phyloP scores from a whole-genome alignment of 208 protist genomes.

The Crithidia thermophila region DNA sequence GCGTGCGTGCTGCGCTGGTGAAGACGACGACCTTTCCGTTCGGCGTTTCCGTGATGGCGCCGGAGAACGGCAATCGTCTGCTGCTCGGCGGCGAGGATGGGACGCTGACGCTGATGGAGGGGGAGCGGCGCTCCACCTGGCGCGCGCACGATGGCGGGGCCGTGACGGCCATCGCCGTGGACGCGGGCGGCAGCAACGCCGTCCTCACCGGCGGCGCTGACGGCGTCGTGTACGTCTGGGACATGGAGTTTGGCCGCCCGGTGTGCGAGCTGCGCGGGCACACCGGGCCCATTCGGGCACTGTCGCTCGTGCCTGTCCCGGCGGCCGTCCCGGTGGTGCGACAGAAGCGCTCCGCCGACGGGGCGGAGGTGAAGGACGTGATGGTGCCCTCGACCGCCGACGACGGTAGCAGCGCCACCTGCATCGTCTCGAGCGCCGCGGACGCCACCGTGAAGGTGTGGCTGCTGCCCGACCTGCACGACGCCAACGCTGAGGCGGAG shows the following conservation, averaged over 20 bases:
- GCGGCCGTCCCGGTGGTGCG: slow-evolving; percentile 22
- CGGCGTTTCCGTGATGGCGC: slow-evolving; percentile 51
- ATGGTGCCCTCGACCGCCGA: slow-evolving; percentile 37
- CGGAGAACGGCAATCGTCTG: slow-evolving; percentile 36
- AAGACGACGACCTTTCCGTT: slow-evolving; percentile 48
- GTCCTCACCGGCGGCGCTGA: slow-evolving; percentile 78
- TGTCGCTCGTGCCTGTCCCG: slow-evolving; percentile 35
- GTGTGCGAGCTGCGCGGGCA: slow-evolving; percentile 73
- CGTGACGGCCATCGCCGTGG: slow-evolving; percentile 66
- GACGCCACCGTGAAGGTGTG: slow-evolving; percentile 75
- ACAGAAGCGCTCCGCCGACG: slow-evolving; percentile 6
- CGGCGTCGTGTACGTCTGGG: slow-evolving; percentile 74
- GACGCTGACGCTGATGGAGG: slow-evolving; percentile 64
- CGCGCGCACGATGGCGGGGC: slow-evolving; percentile 56
- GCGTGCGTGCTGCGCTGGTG: slow-evolving; percentile 28
- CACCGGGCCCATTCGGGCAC: slow-evolving; percentile 55
- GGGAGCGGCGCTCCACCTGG: slow-evolving; percentile 57
- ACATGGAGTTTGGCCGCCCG: slow-evolving; percentile 51
- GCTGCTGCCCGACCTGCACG: slow-evolving; percentile 62
- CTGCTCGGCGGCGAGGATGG: slow-evolving; percentile 74
- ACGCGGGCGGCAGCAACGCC: slow-evolving; percentile 26
- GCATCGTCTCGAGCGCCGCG: slow-evolving; percentile 58
- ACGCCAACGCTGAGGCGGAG: slow-evolving; percentile 40
- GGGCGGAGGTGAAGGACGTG: slow-evolving; percentile 35
- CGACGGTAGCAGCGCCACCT: slow-evolving; percentile 18